phyloP scores from a whole-genome alignment of 805 yeast genomes.

The Ogataea ramenticola region DNA sequence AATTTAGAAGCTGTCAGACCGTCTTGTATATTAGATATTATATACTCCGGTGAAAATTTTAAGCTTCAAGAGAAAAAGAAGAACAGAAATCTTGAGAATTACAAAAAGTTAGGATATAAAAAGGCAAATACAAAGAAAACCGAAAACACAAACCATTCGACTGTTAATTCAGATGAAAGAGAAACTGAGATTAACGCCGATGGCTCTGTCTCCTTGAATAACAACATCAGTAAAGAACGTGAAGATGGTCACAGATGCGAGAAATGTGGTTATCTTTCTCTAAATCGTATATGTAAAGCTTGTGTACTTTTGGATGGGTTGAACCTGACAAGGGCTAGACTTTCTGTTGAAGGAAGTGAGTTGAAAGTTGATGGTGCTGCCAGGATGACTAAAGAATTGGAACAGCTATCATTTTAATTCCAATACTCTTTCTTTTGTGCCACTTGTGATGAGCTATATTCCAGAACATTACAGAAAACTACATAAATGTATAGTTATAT shows the following conservation, averaged over 20 bases:
- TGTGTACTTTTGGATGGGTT: conserved; percentile 82
- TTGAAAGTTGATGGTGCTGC: conserved; percentile 55
- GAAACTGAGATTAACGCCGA: conserved; percentile 52
- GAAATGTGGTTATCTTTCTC: conserved; percentile 86
- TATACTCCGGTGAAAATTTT: conserved; percentile 86
- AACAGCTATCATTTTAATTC: conserved; percentile 32
- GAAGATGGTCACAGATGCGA: conserved; percentile 71
- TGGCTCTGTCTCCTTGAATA: conserved; percentile 49
- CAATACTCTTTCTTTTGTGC: too few species aligned
- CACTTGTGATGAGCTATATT: too few species aligned
- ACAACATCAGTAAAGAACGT: conserved; percentile 4
- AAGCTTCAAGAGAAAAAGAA: conserved; percentile 52
- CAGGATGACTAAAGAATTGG: conserved; percentile 50
- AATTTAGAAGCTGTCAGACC: conserved; percentile 87
- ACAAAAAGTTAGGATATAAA: background rate
- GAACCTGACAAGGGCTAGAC: conserved; percentile 65
- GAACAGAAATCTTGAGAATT: conserved; percentile 10
- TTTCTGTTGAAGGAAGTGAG: conserved; percentile 44
- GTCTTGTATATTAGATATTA: conserved; percentile 87
- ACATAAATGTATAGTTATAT: too few species aligned
- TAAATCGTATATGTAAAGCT: conserved; percentile 87
- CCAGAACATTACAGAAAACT: too few species aligned
- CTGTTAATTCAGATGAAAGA: conserved; percentile 6
- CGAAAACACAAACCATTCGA: conserved; percentile 22
- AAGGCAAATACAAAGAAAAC: conserved; percentile 31